Evolutionary conservation across 2,329 filamentous ascomycete genomes (phyloP).

Genomic region (Diatrype stigma): DNA sequence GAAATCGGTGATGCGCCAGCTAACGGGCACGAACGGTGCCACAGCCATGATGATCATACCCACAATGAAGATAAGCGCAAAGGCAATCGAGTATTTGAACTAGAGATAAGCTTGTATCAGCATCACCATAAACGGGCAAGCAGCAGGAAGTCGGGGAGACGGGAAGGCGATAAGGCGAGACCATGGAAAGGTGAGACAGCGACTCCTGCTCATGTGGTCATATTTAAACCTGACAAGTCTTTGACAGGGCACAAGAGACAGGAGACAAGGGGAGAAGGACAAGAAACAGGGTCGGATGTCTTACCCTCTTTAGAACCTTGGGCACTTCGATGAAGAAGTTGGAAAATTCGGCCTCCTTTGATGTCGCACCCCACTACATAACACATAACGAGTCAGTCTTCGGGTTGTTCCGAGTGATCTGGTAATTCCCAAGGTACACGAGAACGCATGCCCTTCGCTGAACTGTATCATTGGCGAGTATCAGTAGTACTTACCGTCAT

Average conservation of each 20-base stretch:
- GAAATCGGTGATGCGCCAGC: constrained; percentile 66
- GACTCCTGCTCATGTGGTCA: no score
- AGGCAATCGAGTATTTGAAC: constrained; percentile 70
- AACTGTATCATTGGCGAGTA: neutral
- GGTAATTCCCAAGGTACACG: no score
- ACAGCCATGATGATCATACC: constrained; percentile 62
- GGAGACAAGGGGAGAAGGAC: no score
- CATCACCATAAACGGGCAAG: no score
- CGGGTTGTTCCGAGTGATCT: neutral
- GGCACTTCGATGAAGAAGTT: constrained; percentile 84
- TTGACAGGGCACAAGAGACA: no score
- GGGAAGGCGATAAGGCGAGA: constrained; percentile 19
- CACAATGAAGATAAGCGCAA: constrained; percentile 53
- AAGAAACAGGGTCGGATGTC: constrained; percentile 37
- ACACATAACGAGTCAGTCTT: neutral
- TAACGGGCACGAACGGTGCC: constrained; percentile 59
- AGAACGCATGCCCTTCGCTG: neutral
- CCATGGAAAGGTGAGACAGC: constrained; percentile 35
- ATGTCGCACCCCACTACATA: constrained; percentile 69
- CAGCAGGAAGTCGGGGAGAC: no score
- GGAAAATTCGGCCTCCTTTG: constrained; percentile 75
- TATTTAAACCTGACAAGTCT: no score
- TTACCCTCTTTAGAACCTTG: constrained; percentile 71
- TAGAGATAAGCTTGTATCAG: constrained; percentile 18
- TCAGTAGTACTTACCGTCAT: constrained; percentile 47